Conservation (phyloP, 495 filamentous ascomycete species). For the Talaromyces trachyspermus region DNA sequence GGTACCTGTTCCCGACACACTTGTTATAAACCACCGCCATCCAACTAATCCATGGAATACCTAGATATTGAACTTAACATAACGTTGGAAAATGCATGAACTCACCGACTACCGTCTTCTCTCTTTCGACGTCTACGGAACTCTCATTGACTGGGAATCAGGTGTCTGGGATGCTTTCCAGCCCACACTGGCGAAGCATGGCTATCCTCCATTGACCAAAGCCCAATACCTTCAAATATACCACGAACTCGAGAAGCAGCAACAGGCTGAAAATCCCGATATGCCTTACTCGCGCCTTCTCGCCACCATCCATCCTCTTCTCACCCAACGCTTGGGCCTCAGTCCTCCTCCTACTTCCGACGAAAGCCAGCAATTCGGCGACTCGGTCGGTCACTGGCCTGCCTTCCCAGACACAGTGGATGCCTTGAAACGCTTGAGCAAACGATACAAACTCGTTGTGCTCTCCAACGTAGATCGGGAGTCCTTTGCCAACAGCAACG, state of each 20-base stretch:
- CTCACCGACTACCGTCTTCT: conserved; percentile 49
- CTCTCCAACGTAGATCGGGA: conserved; percentile 64
- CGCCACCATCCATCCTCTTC: conserved; percentile 34
- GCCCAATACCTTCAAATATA: conserved; percentile 18
- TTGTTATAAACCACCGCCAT: no score
- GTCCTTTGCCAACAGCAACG: conserved; percentile 50
- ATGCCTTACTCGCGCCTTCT: conserved; percentile 55
- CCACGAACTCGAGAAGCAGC: conserved; percentile 32
- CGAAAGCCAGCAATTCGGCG: conserved; percentile 38
- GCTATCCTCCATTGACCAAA: conserved; percentile 33
- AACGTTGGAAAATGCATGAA: no score
- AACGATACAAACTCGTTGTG: conserved; percentile 57
- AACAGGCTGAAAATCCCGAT: conserved; percentile 42
- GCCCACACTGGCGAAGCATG: conserved; percentile 29
- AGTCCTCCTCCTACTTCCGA: conserved; percentile 20
- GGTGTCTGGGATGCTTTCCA: conserved; percentile 32
- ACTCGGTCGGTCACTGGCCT: conserved; percentile 51
- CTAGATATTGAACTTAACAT: no score
- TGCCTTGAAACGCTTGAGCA: conserved; percentile 41
- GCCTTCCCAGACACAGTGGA: conserved; percentile 59
- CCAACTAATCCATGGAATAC: no score
- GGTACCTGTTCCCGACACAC: no score
- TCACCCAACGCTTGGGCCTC: conserved; percentile 32
- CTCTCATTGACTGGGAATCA: conserved; percentile 69
- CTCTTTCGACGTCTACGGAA: conserved; percentile 77